Evolutionary conservation across 2,329 filamentous ascomycete species (phyloP).

Genomic region (Alternaria sp.): DNA sequence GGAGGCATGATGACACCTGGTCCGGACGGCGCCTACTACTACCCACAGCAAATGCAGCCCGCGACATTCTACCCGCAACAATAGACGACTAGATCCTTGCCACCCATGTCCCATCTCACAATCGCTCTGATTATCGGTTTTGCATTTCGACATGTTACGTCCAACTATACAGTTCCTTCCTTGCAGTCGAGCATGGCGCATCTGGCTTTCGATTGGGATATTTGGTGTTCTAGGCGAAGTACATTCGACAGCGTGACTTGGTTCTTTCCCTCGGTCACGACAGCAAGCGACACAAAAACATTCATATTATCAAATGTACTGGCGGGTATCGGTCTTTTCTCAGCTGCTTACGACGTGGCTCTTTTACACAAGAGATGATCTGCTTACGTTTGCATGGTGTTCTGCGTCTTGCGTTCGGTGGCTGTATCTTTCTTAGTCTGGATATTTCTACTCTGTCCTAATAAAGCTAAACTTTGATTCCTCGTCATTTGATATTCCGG

Average conservation of each 20-base stretch:
- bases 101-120: background rate
- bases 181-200: conserved; percentile 15
- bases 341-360: background rate
- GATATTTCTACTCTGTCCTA: conserved; percentile 3
- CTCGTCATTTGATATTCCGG: background rate
- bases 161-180: conserved; percentile 4
- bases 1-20: conserved; percentile 76
- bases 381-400: conserved; percentile 13
- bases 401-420: conserved; percentile 9
- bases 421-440: background rate
- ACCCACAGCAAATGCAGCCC: conserved; percentile 59
- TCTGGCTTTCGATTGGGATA: conserved; percentile 11
- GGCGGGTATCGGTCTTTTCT: background rate
- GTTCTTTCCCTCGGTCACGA: conserved; percentile 2
- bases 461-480: conserved; percentile 3
- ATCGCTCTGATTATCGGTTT: background rate
- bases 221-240: conserved; percentile 8
- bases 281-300: conserved; percentile 10
- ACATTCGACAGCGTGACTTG: conserved; percentile 8
- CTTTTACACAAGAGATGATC: conserved; percentile 6
- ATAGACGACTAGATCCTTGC: conserved; percentile 19
- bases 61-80: conserved; percentile 65
- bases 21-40: conserved; percentile 63
- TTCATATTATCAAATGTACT: conserved; percentile 1
- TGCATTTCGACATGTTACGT: conserved; percentile 5